Percentiles rank a stretch among this genome's conserved stretches.
Conservation (phyloP, 208 protist genomes). For the Trypanosoma theileri region DNA sequence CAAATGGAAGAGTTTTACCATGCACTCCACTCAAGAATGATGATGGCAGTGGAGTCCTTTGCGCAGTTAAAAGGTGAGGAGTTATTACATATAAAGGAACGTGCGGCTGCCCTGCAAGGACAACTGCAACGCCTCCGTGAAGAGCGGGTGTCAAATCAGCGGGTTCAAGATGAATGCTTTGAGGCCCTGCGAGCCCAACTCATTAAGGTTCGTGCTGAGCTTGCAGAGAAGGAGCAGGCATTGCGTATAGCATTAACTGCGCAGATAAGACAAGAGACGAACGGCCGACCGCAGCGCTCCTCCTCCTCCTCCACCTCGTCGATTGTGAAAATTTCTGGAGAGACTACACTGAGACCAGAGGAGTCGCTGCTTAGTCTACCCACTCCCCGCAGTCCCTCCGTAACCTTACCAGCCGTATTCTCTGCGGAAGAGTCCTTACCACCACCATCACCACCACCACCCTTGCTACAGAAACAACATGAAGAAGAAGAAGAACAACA, state of each 20-base stretch:
- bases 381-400: too few relatives aligned
- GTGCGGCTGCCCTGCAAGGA: conserved; percentile 5
- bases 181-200: conserved; percentile 30
- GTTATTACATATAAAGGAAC: conserved; percentile 5
- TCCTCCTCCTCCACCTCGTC: too few relatives aligned
- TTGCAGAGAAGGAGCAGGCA: conserved; percentile 47
- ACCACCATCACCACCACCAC: too few relatives aligned
- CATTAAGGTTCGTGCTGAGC: conserved; percentile 16
- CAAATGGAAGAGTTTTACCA: conserved; percentile 15
- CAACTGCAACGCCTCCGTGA: conserved; percentile 23
- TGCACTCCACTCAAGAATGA: not conserved
- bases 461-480: too few relatives aligned
- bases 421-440: too few relatives aligned
- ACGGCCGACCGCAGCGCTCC: not conserved
- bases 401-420: too few relatives aligned
- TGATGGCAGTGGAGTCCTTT: conserved; percentile 8
- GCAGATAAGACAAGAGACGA: not conserved
- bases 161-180: conserved; percentile 36
- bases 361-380: too few relatives aligned
- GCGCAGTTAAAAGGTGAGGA: not conserved
- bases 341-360: too few relatives aligned
- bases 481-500: too few relatives aligned
- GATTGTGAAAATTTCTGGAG: too few relatives aligned
- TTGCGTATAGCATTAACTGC: conserved; percentile 43
- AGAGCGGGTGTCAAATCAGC: conserved; percentile 22